A percentile compares a stretch with the other conserved stretches of the same genome.
Evolutionary conservation across 305 asterid genomes (phyloP).

Genomic region (Fraxinus dipetala): DNA sequence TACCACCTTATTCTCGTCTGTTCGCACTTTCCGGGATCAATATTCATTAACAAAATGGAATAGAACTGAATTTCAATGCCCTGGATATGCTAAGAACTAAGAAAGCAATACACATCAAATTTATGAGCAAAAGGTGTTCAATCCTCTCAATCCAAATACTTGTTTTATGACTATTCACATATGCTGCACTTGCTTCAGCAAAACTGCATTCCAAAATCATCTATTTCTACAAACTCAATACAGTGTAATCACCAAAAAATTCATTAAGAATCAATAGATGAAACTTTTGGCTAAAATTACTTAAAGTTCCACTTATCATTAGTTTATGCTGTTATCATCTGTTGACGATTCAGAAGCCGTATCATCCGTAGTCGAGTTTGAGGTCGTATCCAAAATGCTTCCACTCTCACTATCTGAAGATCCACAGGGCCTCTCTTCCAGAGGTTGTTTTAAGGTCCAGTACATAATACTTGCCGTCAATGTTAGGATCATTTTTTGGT

Average conservation of each 20-base stretch:
- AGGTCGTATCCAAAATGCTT: conserved; percentile 63
- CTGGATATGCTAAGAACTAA: neutral
- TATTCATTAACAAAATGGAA: too few relatives aligned
- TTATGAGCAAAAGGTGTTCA: conserved; percentile 32
- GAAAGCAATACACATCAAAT: conserved; percentile 22
- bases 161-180: conserved; percentile 42
- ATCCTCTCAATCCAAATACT: conserved; percentile 35
- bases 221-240: conserved; percentile 31
- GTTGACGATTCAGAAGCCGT: conserved; percentile 65
- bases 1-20: neutral
- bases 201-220: conserved; percentile 33
- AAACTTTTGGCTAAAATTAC: conserved; percentile 20
- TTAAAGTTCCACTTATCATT: conserved; percentile 14
- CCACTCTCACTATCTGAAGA: conserved; percentile 80
- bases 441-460: conserved; percentile 79
- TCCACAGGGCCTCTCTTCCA: conserved; percentile 50
- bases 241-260: conserved; percentile 37
- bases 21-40: neutral
- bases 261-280: conserved; percentile 25
- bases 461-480: conserved; percentile 90
- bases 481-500: conserved; percentile 92
- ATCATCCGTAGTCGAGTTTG: conserved; percentile 58
- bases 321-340: conserved; percentile 41
- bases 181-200: conserved; percentile 33
- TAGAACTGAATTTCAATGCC: neutral